Evolutionary conservation across 129 eudicot species (phyloP).

Genomic region (Saussurea involucrata): DNA sequence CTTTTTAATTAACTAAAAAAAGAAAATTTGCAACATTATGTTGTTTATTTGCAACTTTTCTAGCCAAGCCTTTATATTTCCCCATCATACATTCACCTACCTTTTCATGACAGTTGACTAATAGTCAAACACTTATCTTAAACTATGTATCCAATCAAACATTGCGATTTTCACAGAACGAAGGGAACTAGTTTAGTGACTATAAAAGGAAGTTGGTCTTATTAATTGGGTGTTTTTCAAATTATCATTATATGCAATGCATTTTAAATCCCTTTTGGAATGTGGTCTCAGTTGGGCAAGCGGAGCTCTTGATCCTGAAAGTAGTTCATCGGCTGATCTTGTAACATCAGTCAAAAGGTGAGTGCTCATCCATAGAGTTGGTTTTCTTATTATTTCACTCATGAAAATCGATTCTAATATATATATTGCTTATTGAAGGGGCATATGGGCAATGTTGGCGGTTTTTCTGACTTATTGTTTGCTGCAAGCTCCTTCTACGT

Average conservation of each 20-base stretch:
- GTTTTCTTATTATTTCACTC: constrained; percentile 1
- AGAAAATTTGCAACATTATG: neutral
- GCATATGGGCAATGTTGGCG: constrained; percentile 97
- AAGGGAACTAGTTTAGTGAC: neutral
- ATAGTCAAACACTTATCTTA: neutral
- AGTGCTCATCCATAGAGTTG: neutral
- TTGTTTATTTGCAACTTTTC: neutral
- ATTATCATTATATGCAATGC: neutral
- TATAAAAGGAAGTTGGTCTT: neutral
- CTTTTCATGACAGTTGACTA: neutral
- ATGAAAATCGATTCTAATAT: neutral
- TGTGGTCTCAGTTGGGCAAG: constrained; percentile 81
- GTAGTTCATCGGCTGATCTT: constrained; percentile 47
- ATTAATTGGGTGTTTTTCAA: neutral
- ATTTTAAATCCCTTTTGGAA: constrained; percentile 6
- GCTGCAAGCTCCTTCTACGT: constrained; percentile 99
- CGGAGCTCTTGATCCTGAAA: constrained; percentile 86
- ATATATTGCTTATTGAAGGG: constrained; percentile 49
- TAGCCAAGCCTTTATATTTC: neutral
- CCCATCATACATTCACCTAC: too few relatives aligned
- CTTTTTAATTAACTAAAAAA: neutral
- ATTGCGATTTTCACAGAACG: neutral
- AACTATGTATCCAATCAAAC: neutral
- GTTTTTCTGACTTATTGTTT: constrained; percentile 85
- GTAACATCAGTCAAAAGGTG: constrained; percentile 83